phyloP scores from a whole-genome alignment of 1,284 basidiomycete genomes.

The Puccinia triticina region DNA sequence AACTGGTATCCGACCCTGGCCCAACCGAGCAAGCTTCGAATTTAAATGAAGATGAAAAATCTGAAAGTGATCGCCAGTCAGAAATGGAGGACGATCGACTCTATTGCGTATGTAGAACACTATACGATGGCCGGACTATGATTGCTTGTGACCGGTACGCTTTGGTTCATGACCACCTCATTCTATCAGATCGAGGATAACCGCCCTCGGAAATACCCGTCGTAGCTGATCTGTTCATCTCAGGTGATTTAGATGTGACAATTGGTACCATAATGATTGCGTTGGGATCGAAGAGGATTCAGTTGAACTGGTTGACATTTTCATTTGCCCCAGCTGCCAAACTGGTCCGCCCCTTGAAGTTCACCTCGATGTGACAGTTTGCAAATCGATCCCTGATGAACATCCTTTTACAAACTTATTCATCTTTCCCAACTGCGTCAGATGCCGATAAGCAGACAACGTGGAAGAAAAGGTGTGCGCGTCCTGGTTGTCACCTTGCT shows the following conservation, averaged over 20 bases:
- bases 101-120: constrained; percentile 40
- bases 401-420: not conserved
- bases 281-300: constrained; percentile 42
- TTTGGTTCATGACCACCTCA: not conserved
- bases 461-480: constrained; percentile 44
- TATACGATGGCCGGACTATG: constrained; percentile 49
- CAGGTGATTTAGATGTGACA: constrained; percentile 47
- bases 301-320: constrained; percentile 44
- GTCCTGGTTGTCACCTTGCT: constrained; percentile 28
- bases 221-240: constrained; percentile 26
- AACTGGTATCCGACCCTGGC: not conserved
- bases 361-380: not conserved
- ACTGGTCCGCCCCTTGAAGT: constrained; percentile 9
- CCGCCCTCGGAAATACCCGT: not conserved
- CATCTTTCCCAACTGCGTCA: not conserved
- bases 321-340: constrained; percentile 46
- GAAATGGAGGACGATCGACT: constrained; percentile 48
- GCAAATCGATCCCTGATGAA: not conserved
- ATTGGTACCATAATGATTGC: constrained; percentile 52
- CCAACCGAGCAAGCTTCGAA: not conserved
- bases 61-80: constrained; percentile 14
- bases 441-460: constrained; percentile 37
- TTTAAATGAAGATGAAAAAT: not conserved
- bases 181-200: not conserved
- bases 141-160: constrained; percentile 51